A percentile compares a stretch with the other conserved stretches of the same genome.
Evolutionary conservation across 148 eudicot species (phyloP).

Genomic region (Fagopyrum tataricum): DNA sequence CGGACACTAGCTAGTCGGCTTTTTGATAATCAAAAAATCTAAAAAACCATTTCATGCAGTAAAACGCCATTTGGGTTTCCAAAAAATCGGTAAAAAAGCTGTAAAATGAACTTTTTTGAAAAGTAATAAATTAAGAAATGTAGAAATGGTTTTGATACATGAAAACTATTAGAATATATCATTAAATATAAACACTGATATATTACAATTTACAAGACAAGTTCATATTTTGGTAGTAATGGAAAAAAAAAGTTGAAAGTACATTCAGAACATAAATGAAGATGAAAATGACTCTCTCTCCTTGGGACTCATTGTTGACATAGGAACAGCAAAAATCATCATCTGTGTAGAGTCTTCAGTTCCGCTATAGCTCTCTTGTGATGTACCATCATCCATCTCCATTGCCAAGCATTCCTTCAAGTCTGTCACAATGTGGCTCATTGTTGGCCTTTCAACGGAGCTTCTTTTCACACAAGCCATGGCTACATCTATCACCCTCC

Average conservation of each 20-base stretch:
- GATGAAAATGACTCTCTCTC: background rate
- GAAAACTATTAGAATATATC: too few species aligned
- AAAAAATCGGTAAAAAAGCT: too few species aligned
- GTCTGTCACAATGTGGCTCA: constrained; percentile 25
- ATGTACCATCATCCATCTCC: constrained; percentile 13
- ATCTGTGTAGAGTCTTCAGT: background rate
- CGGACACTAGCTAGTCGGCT: too few species aligned
- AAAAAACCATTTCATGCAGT: too few species aligned
- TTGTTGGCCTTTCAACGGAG: constrained; percentile 23
- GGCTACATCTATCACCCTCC: constrained; percentile 27
- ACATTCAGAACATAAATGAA: background rate
- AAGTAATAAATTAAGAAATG: too few species aligned
- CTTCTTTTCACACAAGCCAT: constrained; percentile 22
- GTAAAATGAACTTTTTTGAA: too few species aligned
- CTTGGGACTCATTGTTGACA: background rate
- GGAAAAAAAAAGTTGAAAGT: background rate
- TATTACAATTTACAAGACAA: too few species aligned
- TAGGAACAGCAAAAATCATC: background rate
- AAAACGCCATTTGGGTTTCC: too few species aligned
- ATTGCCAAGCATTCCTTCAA: constrained; percentile 26
- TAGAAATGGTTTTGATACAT: too few species aligned
- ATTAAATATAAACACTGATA: too few species aligned
- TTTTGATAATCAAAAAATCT: too few species aligned
- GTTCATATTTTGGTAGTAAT: too few species aligned
- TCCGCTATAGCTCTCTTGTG: background rate